These are phyloP conservation scores for Neofusicoccum sp. DNA, from an alignment of 2,329 filamentous ascomycete genomes.

Conservation along the genomic window DNA sequence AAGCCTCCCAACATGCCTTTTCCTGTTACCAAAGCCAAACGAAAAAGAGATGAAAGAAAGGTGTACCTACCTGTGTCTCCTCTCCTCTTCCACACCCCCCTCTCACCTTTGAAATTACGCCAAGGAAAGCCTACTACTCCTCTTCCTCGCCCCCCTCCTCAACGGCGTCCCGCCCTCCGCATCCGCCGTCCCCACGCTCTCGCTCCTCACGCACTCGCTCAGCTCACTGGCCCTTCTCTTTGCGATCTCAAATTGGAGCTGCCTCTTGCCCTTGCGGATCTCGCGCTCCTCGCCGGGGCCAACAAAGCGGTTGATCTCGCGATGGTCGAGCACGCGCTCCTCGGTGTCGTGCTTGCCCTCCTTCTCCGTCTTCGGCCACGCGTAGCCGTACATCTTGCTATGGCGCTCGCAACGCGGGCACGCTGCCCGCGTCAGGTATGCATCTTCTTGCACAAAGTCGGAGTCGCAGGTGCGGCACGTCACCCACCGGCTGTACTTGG, in stretches of 20 bases:
- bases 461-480: conserved; percentile 80
- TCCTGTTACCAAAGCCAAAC: too few relatives aligned
- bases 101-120: neutral
- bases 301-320: conserved; percentile 83
- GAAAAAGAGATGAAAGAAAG: too few relatives aligned
- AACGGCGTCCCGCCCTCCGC: neutral
- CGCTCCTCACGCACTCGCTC: neutral
- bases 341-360: conserved; percentile 70
- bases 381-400: conserved; percentile 89
- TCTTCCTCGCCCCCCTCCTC: conserved; percentile 1
- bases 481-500: conserved; percentile 79
- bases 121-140: neutral
- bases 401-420: conserved; percentile 94
- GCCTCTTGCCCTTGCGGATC: conserved; percentile 30
- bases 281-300: conserved; percentile 59
- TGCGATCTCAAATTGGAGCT: conserved; percentile 12
- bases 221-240: conserved; percentile 12
- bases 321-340: conserved; percentile 73
- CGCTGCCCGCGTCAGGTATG: conserved; percentile 78
- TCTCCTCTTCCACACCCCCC: too few relatives aligned
- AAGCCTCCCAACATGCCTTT: neutral
- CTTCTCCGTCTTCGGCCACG: conserved; percentile 93
- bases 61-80: too few relatives aligned
- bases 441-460: conserved; percentile 84
- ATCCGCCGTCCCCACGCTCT: neutral